Conservation (phyloP, 2,329 filamentous ascomycete species). For the Talaromyces sp. region DNA sequence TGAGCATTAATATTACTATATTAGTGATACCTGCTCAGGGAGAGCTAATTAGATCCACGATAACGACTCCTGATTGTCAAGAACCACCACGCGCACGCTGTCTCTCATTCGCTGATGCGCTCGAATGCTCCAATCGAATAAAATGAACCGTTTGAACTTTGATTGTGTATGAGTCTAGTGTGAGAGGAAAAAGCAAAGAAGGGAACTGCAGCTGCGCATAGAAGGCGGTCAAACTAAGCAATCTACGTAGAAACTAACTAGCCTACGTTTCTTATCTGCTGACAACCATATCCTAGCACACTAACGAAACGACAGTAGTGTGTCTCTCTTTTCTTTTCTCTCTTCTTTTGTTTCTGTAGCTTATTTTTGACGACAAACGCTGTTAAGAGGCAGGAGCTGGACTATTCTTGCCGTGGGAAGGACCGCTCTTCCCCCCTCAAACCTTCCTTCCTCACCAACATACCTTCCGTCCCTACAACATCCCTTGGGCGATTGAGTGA, state of each 20-base stretch:
- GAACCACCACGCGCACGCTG: not conserved
- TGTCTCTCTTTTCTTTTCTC: conserved; percentile 8
- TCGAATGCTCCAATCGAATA: not conserved
- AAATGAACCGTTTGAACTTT: not conserved
- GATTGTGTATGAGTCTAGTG: not conserved
- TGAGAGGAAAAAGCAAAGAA: conserved; percentile 4
- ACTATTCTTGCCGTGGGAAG: not conserved
- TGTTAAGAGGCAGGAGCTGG: not conserved
- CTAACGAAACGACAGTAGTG: not conserved
- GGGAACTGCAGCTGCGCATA: conserved; percentile 18
- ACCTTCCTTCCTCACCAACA: conserved; percentile 7
- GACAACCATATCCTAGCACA: conserved; percentile 2
- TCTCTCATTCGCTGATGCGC: not conserved
- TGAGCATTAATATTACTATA: not conserved
- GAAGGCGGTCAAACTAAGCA: conserved; percentile 7
- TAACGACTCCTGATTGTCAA: conserved; percentile 6
- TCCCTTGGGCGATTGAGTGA: conserved; percentile 8
- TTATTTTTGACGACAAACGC: too few relatives aligned
- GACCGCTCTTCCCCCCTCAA: not conserved
- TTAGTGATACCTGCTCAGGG: not conserved
- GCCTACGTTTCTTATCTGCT: conserved; percentile 12
- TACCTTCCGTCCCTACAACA: not conserved
- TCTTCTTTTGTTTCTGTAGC: not conserved
- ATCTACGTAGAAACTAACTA: not conserved
- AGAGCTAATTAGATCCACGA: conserved; percentile 5